Conservation (phyloP, 2,329 filamentous ascomycete species). For the Colletotrichum spinosum region DNA sequence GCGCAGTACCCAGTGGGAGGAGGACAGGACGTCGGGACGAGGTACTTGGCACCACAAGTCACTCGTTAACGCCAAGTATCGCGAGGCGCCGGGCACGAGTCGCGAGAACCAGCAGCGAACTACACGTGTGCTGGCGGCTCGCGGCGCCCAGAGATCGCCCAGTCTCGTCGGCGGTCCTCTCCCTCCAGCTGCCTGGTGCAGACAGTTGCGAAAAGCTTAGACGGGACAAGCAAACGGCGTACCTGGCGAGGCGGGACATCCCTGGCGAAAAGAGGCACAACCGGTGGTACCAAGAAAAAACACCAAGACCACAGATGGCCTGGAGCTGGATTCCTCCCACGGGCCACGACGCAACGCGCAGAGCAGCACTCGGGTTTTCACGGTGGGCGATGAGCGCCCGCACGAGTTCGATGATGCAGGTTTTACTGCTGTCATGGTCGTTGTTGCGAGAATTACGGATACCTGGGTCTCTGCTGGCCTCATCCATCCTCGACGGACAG, state of each 20-base stretch:
- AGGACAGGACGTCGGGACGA: not conserved
- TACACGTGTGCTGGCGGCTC: not conserved
- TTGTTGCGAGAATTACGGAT: too few relatives aligned
- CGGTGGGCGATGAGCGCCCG: too few relatives aligned
- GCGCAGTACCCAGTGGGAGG: not conserved
- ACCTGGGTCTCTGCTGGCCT: not conserved
- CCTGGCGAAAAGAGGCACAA: conserved; percentile 5
- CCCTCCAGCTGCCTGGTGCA: not conserved
- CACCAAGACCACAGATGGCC: conserved; percentile 30
- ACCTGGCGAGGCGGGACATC: conserved; percentile 6
- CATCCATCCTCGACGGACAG: too few relatives aligned
- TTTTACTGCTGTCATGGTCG: too few relatives aligned
- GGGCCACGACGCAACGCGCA: not conserved
- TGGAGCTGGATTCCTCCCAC: conserved; percentile 14
- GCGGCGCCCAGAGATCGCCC: conserved; percentile 26
- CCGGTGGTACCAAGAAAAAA: conserved; percentile 37
- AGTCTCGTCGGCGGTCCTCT: not conserved
- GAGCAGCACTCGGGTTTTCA: too few relatives aligned
- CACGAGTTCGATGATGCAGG: too few relatives aligned
- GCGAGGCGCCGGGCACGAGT: conserved; percentile 12
- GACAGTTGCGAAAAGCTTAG: conserved; percentile 34
- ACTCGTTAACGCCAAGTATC: conserved; percentile 36
- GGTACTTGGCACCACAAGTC: conserved; percentile 32
- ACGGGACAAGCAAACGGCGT: conserved; percentile 29
- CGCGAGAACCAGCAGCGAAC: not conserved